Conservation (phyloP, 23 red algal genomes). For the Gracilariopsis chorda region DNA sequence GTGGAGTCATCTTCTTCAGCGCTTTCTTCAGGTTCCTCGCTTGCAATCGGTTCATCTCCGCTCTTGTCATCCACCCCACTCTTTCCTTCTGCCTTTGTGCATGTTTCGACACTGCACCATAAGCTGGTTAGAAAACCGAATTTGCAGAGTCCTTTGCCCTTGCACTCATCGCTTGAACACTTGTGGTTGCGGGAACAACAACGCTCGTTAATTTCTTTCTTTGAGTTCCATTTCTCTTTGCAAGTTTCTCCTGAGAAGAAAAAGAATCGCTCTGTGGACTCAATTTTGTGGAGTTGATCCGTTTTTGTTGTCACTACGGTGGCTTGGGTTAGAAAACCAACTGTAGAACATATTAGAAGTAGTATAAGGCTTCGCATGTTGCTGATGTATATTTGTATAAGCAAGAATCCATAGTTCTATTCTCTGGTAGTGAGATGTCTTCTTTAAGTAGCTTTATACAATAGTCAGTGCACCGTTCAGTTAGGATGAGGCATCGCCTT, state of each 20-base stretch:
- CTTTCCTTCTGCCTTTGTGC: background rate
- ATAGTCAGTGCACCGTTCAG: too few relatives aligned
- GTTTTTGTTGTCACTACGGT: background rate
- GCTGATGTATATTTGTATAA: too few relatives aligned
- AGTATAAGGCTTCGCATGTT: background rate
- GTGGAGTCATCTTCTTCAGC: constrained; percentile 17
- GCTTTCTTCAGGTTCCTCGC: constrained; percentile 7
- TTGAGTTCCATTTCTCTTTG: background rate
- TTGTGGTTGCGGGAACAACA: constrained; percentile 37
- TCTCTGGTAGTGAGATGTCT: too few relatives aligned
- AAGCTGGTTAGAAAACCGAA: constrained; percentile 38
- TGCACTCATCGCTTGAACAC: constrained; percentile 28
- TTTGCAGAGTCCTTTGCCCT: constrained; percentile 30
- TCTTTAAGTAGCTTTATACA: too few relatives aligned
- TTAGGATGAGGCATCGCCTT: too few relatives aligned
- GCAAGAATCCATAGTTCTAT: too few relatives aligned
- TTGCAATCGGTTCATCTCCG: background rate
- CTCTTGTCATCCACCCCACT: background rate
- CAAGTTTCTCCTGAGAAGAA: background rate
- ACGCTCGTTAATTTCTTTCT: constrained; percentile 4
- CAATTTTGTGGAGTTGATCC: background rate
- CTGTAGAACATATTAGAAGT: background rate
- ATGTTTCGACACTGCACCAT: constrained; percentile 43
- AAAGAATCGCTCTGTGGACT: background rate
- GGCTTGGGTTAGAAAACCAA: background rate